phyloP scores from a whole-genome alignment of 2,329 filamentous ascomycete species.

The Paracorniculantispora psalliotae region DNA sequence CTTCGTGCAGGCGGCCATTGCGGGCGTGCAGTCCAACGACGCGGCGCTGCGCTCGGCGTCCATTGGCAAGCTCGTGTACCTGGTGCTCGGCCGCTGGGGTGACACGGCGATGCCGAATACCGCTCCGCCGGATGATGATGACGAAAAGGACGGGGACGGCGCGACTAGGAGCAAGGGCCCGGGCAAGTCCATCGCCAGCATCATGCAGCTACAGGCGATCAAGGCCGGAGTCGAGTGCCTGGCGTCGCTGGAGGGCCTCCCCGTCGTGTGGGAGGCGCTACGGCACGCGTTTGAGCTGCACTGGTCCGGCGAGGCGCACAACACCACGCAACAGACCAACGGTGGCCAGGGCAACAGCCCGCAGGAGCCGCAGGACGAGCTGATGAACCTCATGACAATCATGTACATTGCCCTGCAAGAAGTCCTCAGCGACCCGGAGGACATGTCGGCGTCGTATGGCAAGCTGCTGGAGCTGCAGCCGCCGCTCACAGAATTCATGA shows the following conservation, averaged over 20 bases:
- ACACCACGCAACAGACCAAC: slow-evolving; percentile 24
- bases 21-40: slow-evolving; percentile 39
- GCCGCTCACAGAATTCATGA: slow-evolving; percentile 65
- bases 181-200: slow-evolving; percentile 46
- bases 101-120: slow-evolving; percentile 54
- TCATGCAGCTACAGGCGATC: slow-evolving; percentile 56
- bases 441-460: slow-evolving; percentile 40
- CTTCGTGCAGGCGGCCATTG: slow-evolving; percentile 55
- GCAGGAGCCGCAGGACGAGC: slow-evolving; percentile 53
- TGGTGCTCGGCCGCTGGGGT: slow-evolving; percentile 66
- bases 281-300: slow-evolving; percentile 46
- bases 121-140: slow-evolving; percentile 28
- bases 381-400: slow-evolving; percentile 59
- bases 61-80: slow-evolving; percentile 54
- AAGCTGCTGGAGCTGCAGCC: slow-evolving; percentile 58
- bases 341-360: slow-evolving; percentile 32
- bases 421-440: slow-evolving; percentile 46
- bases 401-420: slow-evolving; percentile 58
- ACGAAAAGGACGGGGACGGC: neutral
- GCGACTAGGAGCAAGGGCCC: neutral
- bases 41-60: slow-evolving; percentile 45
- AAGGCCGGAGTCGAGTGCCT: slow-evolving; percentile 49
- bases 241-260: slow-evolving; percentile 45
- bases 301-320: slow-evolving; percentile 46
- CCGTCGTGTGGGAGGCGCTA: slow-evolving; percentile 47